Base-by-base conservation (phyloP, 2,329 filamentous ascomycete genomes). In the Penicillium sclerotigenum region DNA sequence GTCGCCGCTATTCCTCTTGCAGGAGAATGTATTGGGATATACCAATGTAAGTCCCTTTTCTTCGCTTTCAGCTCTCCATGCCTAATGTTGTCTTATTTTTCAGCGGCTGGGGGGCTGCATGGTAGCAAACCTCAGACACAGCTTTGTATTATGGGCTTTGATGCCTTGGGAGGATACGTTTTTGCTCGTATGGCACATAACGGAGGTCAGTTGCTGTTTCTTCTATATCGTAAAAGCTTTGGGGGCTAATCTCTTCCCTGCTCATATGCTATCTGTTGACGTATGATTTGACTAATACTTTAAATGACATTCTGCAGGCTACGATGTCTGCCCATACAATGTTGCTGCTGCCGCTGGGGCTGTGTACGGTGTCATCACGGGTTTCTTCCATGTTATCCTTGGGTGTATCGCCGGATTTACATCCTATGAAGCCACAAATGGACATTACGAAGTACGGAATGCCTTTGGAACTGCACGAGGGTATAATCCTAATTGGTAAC, bases 161-260 rank as follows among this genome's bases (percentile, higher is more conserved):
- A 62, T 37, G 58, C 60, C 11, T 47, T 62, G 18, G 60, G 53
- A 2, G 58, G 60, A 9, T 62, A 62, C 18, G 59, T 60, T 2
- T 62, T 62, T 54, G 59, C 59, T 47, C 54, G 59, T n/a, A 62
- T 62, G 59, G 58, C 58, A 8, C 59, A 62, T 28, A 60, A 62
- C 14, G 50, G 43, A 42, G 59, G 58, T 59, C 11, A 45, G 52
- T 42, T 18, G 8, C 5, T 1, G 0, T 24, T 5, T 22, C 16
- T 24, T 26, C 11, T 14, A 10, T 7, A 2, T 8, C n/a, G 34
- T 31, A 10, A 24, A 33, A 26, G 5, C 11, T 42, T 10, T 11
- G 16, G 24, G 24, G 1, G 5, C 3, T 0, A 14, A 5, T 28
- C 9, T 43, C 5, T 22, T 26, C 9, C 11, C 24, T 29, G 4